A percentile compares a stretch with the other conserved stretches of the same genome.
These are phyloP conservation scores for Candida palmyrensis DNA, from an alignment of 805 yeast genomes.

Conservation along the genomic window DNA sequence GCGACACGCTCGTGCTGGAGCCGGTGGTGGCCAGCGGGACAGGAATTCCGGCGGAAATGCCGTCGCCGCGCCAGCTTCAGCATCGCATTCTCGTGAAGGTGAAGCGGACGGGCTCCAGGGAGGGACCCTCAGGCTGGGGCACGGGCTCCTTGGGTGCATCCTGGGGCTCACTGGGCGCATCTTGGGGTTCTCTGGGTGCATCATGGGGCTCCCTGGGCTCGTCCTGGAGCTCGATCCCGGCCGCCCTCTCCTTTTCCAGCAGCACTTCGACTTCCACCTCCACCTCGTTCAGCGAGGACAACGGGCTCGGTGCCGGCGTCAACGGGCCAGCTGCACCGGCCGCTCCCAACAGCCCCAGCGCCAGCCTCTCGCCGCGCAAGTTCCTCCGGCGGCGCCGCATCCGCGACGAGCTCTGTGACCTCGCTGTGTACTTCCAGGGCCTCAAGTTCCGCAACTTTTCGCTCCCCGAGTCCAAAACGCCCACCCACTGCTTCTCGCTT, in stretches of 20 bases:
- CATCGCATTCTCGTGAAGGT: slow-evolving; percentile 75
- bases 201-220: too few relatives aligned
- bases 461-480: slow-evolving; percentile 75
- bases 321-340: slow-evolving; percentile 1
- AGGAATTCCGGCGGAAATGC: slow-evolving; percentile 59
- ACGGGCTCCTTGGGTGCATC: too few relatives aligned
- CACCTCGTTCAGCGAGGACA: slow-evolving; percentile 39
- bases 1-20: slow-evolving; percentile 45
- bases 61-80: slow-evolving; percentile 70
- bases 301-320: slow-evolving; percentile 9
- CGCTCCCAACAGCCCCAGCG: slow-evolving; percentile 4
- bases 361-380: slow-evolving; percentile 23
- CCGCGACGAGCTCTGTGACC: slow-evolving; percentile 28
- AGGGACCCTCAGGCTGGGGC: too few relatives aligned
- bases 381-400: slow-evolving; percentile 12
- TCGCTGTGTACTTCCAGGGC: slow-evolving; percentile 75
- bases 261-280: slow-evolving; percentile 34
- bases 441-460: slow-evolving; percentile 76
- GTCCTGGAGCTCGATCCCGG: too few relatives aligned
- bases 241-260: too few relatives aligned
- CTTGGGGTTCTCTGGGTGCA: too few relatives aligned
- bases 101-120: slow-evolving; percentile 46
- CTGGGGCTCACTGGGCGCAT: too few relatives aligned
- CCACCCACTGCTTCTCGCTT: slow-evolving; percentile 81
- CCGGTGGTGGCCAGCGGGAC: slow-evolving; percentile 26